A percentile compares a stretch with the other conserved stretches of the same genome.
These are phyloP conservation scores for Harringtonia lauricola DNA, from an alignment of 2,329 filamentous ascomycete species.

Conservation along the genomic window DNA sequence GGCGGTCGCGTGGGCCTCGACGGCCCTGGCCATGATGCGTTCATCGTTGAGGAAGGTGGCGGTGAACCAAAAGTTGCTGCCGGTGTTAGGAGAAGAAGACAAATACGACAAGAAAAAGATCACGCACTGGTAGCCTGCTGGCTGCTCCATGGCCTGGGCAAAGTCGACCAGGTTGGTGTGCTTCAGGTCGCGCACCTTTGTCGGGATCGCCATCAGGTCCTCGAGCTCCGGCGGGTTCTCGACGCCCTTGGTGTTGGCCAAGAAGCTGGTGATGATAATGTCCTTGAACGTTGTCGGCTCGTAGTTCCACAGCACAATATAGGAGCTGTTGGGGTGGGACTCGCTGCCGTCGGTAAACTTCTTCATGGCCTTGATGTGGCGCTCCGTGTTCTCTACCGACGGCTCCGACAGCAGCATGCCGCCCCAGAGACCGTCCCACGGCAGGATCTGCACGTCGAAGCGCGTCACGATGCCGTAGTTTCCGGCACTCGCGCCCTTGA, in stretches of 20 bases:
- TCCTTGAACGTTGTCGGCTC: constrained; percentile 11
- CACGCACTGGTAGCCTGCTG: not conserved
- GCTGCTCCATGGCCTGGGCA: not conserved
- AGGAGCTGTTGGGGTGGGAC: constrained; percentile 10
- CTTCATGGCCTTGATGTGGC: constrained; percentile 9
- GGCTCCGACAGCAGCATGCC: constrained; percentile 11
- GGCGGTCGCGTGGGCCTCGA: constrained; percentile 19
- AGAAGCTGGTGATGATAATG: constrained; percentile 11
- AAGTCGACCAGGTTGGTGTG: constrained; percentile 1
- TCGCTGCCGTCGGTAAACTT: constrained; percentile 10
- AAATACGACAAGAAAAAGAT: not conserved
- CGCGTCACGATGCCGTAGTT: constrained; percentile 28
- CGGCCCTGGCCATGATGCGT: constrained; percentile 21
- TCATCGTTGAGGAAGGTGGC: constrained; percentile 24
- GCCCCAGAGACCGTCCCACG: constrained; percentile 13
- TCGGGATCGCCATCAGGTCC: constrained; percentile 10
- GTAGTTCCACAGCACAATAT: constrained; percentile 12
- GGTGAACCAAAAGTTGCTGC: constrained; percentile 25
- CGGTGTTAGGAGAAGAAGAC: not conserved
- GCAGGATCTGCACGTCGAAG: constrained; percentile 11
- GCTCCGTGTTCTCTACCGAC: not conserved
- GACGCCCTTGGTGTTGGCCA: constrained; percentile 8
- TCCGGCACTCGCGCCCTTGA: constrained; percentile 30
- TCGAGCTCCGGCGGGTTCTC: constrained; percentile 13
- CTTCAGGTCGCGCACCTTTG: not conserved